Base-by-base conservation (phyloP, 129 eudicot genomes). In the Apium graveolens region DNA sequence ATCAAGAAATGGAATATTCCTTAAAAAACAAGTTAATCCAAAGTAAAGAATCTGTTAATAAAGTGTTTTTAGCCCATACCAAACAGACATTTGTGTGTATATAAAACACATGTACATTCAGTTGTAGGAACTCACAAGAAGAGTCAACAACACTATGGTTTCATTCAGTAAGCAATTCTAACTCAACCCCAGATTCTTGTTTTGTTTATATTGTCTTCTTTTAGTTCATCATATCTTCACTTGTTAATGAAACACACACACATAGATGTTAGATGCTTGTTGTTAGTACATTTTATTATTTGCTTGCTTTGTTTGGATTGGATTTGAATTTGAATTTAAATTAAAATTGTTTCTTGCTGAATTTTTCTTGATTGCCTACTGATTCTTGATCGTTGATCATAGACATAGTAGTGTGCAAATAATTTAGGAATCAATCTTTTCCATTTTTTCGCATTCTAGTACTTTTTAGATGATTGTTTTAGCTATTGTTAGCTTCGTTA, bases 81-180 rank as follows among this genome's bases (percentile, higher is more conserved):
- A 6, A 55, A n/a, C 1, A 31, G 66, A 31, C 13, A 37, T 8
- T 12, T 32, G n/a, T 18, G n/a, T 70, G 26, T 34, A 18, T 35
- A 35, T 70, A 18, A 18, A 8, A 20, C 29, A 38, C 32, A 66
- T 32, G 41, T n/a, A 75, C 41, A 43, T 5, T 11, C 31, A 38
- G 4, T 29, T 27, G 5, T 65, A 57, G 32, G 73, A 38, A 20
- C 20, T 16, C 57, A 73, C 16, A 46, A 55, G 44, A 42, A 73
- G 78, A 63, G 41, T 46, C 70, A 80, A 72, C 71, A 26, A 72
- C 71, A 26, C 45, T 51, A 80, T 80, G 82, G 62, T 27, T 73
- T 80, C 78, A 72, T 53, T 20, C 41, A 3, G 82, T 80, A 80
- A 55, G 82, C 69, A 39, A 3, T 27, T 44, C 38, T 20, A 14